Evolutionary conservation across 1,284 basidiomycete genomes (phyloP).

Genomic region (Microbotryum violaceum): DNA sequence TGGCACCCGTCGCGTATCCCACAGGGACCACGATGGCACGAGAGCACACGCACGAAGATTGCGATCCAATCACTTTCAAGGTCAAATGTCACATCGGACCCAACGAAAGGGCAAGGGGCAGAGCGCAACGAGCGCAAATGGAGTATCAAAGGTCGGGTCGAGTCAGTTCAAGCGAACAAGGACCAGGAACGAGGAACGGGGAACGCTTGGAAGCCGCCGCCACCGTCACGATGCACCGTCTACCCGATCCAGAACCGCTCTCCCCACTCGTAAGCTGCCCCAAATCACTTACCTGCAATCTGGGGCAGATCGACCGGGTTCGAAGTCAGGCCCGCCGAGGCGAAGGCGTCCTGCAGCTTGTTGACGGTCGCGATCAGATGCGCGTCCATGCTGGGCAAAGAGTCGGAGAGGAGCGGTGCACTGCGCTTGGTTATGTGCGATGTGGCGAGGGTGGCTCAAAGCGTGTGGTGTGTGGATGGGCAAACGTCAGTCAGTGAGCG

Average conservation of each 20-base stretch:
- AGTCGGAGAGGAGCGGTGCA: no score
- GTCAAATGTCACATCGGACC: not conserved
- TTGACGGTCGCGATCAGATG: slow-evolving; percentile 30
- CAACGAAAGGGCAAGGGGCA: not conserved
- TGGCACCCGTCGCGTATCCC: not conserved
- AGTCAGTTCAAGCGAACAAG: not conserved
- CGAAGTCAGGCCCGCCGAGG: slow-evolving; percentile 46
- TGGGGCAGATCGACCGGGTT: slow-evolving; percentile 49
- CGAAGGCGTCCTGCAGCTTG: slow-evolving; percentile 49
- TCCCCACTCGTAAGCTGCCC: no score
- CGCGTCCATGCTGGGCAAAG: slow-evolving; percentile 12
- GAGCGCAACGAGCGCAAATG: slow-evolving; percentile 3
- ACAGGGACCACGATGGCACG: not conserved
- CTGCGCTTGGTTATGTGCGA: no score
- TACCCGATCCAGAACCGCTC: no score
- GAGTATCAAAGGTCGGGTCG: not conserved
- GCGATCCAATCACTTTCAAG: slow-evolving; percentile 47
- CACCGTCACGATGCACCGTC: no score
- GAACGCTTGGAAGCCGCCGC: no score
- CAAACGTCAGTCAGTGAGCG: no score
- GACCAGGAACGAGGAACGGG: not conserved
- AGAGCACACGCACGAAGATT: slow-evolving; percentile 43
- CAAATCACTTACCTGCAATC: slow-evolving; percentile 37
- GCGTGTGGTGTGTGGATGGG: no score
- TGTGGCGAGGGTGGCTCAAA: no score